These are phyloP conservation scores for Hyphopichia pseudoburtonii DNA, from an alignment of 1,139 yeast species.

Conservation along the genomic window DNA sequence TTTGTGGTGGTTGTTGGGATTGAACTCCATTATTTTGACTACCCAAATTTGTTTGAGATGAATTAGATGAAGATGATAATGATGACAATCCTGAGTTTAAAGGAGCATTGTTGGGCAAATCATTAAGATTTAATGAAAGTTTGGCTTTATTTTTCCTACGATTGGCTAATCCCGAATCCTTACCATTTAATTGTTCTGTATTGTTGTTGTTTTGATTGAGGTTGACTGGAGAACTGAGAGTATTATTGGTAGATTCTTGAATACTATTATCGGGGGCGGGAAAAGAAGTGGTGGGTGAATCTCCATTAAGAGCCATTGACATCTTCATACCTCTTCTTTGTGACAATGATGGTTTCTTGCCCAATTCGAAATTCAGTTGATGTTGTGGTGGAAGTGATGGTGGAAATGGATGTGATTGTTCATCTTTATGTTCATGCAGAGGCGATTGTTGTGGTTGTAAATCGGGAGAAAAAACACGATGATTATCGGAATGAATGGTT, in stretches of 20 bases:
- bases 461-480: neutral
- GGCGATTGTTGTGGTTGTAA: neutral
- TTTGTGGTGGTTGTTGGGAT: slow-evolving; percentile 3
- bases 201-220: neutral
- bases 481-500: neutral
- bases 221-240: slow-evolving; percentile 4
- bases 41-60: slow-evolving; percentile 5
- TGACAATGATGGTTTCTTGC: slow-evolving; percentile 51
- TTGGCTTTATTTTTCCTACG: slow-evolving; percentile 36
- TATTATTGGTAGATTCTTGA: no score
- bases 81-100: slow-evolving; percentile 5
- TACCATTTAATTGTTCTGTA: no score
- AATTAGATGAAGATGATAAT: slow-evolving; percentile 6
- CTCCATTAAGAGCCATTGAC: neutral
- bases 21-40: slow-evolving; percentile 3
- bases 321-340: slow-evolving; percentile 49
- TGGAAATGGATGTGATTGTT: neutral
- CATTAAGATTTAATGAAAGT: slow-evolving; percentile 35
- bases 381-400: neutral
- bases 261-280: no score
- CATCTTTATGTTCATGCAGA: no score
- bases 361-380: slow-evolving; percentile 14
- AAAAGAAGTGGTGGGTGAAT: no score
- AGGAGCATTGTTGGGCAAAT: slow-evolving; percentile 5
- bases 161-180: no score